phyloP scores from a whole-genome alignment of 805 yeast genomes.

The Candida ovalis region DNA sequence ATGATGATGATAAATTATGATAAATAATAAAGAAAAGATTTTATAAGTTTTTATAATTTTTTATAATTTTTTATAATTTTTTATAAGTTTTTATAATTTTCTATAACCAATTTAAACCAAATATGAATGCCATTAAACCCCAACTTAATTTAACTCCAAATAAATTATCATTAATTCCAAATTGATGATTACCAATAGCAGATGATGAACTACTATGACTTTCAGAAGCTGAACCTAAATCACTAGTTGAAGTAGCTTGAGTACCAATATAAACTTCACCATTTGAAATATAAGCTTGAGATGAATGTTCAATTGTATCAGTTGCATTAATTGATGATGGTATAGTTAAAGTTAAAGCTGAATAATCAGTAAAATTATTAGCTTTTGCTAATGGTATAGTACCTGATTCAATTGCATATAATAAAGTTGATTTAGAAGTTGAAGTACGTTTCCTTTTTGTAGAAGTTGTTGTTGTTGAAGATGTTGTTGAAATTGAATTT shows the following conservation, averaged over 20 bases:
- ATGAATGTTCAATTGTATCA: constrained; percentile 10
- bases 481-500: not conserved
- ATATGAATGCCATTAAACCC: not conserved
- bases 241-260: not conserved
- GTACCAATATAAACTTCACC: constrained; percentile 28
- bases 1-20: too few species aligned
- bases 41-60: too few species aligned
- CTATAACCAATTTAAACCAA: not conserved
- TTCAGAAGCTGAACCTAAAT: constrained; percentile 6
- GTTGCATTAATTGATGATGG: constrained; percentile 14
- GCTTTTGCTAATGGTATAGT: constrained; percentile 30
- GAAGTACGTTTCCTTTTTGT: not conserved
- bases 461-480: constrained; percentile 2
- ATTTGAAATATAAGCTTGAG: constrained; percentile 23
- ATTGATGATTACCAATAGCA: not conserved
- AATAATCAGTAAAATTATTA: constrained; percentile 22
- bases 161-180: not conserved
- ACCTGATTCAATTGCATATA: constrained; percentile 25
- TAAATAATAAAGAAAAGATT: too few species aligned
- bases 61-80: too few species aligned
- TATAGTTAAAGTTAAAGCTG: constrained; percentile 26
- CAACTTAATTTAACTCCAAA: not conserved
- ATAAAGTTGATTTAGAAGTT: not conserved
- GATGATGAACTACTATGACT: not conserved
- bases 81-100: too few species aligned